Evolutionary conservation across 75 land plant genomes (phyloP).

Genomic region (Pinus albicaulis): DNA sequence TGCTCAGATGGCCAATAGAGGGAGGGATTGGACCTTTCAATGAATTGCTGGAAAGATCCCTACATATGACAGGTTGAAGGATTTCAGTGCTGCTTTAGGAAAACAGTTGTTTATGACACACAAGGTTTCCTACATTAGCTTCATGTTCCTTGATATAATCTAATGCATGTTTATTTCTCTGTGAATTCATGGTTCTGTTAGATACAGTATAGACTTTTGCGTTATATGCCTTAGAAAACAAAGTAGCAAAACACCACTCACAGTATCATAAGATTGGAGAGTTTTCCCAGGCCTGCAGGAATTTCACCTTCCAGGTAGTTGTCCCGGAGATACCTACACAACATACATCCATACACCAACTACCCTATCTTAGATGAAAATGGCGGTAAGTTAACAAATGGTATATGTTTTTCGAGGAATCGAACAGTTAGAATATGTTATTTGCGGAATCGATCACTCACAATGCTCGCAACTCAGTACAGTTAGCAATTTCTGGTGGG

Average conservation of each 20-base stretch:
- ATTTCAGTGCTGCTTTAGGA: neutral
- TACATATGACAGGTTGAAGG: slow-evolving; percentile 15
- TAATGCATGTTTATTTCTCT: too few species aligned
- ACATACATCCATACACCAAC: neutral
- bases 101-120: neutral
- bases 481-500: slow-evolving; percentile 71
- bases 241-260: slow-evolving; percentile 12
- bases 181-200: too few species aligned
- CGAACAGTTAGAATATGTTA: neutral
- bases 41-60: slow-evolving; percentile 79
- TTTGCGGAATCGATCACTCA: slow-evolving; percentile 28
- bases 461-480: slow-evolving; percentile 78
- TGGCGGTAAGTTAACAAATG: neutral
- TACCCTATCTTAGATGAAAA: neutral
- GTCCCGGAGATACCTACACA: slow-evolving; percentile 51
- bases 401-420: neutral
- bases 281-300: slow-evolving; percentile 56
- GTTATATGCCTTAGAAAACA: neutral
- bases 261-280: slow-evolving; percentile 47
- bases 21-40: slow-evolving; percentile 73
- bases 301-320: slow-evolving; percentile 66
- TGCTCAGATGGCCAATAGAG: slow-evolving; percentile 48
- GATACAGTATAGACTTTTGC: too few species aligned
- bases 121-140: neutral
- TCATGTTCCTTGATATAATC: too few species aligned